Evolutionary conservation across 2,329 filamentous ascomycete species (phyloP).

Genomic region (Botryotinia globosa): DNA sequence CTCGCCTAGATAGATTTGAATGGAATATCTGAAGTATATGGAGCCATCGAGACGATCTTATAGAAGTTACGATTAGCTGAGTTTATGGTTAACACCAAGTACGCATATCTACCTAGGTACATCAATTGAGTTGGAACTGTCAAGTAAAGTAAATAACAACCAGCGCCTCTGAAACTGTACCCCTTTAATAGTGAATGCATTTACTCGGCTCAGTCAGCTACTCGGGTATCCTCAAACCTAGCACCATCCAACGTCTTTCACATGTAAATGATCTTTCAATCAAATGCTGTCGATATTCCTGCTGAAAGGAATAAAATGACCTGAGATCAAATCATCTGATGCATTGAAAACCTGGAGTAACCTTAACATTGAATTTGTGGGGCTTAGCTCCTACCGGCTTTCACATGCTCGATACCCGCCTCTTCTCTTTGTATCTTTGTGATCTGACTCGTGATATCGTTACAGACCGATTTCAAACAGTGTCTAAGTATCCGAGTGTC

Average conservation of each 20-base stretch:
- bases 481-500: neutral
- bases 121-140: neutral
- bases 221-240: neutral
- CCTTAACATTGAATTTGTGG: conserved; percentile 7
- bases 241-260: neutral
- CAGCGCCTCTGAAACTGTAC: neutral
- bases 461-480: neutral
- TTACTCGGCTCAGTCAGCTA: neutral
- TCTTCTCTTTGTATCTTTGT: neutral
- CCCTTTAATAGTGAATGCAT: neutral
- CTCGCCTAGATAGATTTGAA: neutral
- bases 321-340: conserved; percentile 19
- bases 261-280: neutral
- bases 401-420: conserved; percentile 17
- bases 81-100: neutral
- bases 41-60: neutral
- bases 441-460: conserved; percentile 6
- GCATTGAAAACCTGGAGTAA: conserved; percentile 15
- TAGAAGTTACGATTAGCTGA: neutral
- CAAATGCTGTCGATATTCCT: neutral
- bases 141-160: neutral
- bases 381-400: conserved; percentile 16
- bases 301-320: neutral
- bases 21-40: neutral
- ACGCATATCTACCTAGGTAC: neutral